Conservation (phyloP, 2,329 filamentous ascomycete species). For the Colletotrichum lini region DNA sequence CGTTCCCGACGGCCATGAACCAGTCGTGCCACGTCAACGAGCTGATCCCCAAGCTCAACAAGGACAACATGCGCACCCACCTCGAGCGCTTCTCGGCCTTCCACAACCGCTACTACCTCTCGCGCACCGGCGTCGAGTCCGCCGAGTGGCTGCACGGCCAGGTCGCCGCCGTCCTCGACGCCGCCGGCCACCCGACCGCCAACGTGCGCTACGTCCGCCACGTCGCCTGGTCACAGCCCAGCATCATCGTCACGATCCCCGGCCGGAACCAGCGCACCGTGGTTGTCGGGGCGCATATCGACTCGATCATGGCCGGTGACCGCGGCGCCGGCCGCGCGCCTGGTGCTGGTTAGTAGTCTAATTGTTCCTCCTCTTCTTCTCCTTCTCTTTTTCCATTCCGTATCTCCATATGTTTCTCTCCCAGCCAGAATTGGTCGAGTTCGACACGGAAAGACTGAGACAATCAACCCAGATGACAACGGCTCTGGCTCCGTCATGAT, state of each 20-base stretch:
- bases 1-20: conserved; percentile 43
- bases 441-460: neutral
- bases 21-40: conserved; percentile 43
- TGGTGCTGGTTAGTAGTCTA: conserved; percentile 61
- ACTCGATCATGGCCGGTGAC: conserved; percentile 83
- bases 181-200: conserved; percentile 73
- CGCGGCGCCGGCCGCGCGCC: conserved; percentile 80
- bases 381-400: neutral
- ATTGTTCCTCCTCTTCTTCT: neutral
- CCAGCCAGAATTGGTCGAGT: no score
- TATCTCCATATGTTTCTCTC: no score
- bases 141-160: conserved; percentile 81
- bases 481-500: conserved; percentile 85
- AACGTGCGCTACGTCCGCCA: conserved; percentile 77
- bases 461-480: conserved; percentile 73
- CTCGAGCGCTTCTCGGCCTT: conserved; percentile 73
- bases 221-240: conserved; percentile 78
- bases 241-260: conserved; percentile 85
- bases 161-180: conserved; percentile 73
- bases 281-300: conserved; percentile 84
- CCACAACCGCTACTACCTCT: conserved; percentile 78
- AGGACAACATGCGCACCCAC: conserved; percentile 28
- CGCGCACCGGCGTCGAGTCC: conserved; percentile 76
- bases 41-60: conserved; percentile 35
- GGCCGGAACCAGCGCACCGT: conserved; percentile 79